Percentiles rank a stretch among this genome's conserved stretches.
phyloP scores from a whole-genome alignment of 1,284 basidiomycete species.

The Jaminaea rosea region DNA sequence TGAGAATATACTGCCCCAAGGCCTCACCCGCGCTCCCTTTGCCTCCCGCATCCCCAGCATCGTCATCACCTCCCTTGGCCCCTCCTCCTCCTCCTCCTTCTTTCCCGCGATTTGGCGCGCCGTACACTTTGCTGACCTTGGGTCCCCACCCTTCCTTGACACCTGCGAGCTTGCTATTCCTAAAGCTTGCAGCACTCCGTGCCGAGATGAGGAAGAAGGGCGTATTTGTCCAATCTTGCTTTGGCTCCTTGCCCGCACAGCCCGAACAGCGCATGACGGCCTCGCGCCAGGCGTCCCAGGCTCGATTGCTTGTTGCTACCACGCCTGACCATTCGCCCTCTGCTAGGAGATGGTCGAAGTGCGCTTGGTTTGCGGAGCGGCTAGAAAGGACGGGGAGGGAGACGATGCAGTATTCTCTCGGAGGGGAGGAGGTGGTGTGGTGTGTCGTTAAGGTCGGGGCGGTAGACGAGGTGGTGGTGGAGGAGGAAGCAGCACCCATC shows the following conservation, averaged over 20 bases:
- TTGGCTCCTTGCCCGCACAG: constrained; percentile 16
- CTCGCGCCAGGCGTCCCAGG: constrained; percentile 36
- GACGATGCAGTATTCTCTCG: constrained; percentile 33
- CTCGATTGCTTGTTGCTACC: constrained; percentile 37
- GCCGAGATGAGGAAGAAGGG: constrained; percentile 27
- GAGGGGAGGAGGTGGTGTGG: constrained; percentile 1
- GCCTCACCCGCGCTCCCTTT: constrained; percentile 34
- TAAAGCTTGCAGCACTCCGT: neutral
- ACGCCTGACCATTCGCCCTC: constrained; percentile 17
- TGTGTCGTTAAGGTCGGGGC: neutral
- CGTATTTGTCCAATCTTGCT: constrained; percentile 26
- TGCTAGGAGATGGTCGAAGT: neutral
- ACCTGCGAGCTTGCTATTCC: neutral
- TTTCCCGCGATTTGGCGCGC: neutral
- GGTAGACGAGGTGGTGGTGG: too few relatives aligned
- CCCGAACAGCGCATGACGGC: constrained; percentile 8
- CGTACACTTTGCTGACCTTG: neutral
- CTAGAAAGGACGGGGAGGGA: constrained; percentile 29
- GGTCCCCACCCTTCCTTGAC: neutral
- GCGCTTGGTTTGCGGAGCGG: neutral
- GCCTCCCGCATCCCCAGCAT: too few relatives aligned
- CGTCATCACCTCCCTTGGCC: too few relatives aligned
- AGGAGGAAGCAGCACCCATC: neutral
- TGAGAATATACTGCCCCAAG: constrained; percentile 30
- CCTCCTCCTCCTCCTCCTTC: neutral